Conservation (phyloP, 257 asterid genomes). For the Galeopsis tetrahit region DNA sequence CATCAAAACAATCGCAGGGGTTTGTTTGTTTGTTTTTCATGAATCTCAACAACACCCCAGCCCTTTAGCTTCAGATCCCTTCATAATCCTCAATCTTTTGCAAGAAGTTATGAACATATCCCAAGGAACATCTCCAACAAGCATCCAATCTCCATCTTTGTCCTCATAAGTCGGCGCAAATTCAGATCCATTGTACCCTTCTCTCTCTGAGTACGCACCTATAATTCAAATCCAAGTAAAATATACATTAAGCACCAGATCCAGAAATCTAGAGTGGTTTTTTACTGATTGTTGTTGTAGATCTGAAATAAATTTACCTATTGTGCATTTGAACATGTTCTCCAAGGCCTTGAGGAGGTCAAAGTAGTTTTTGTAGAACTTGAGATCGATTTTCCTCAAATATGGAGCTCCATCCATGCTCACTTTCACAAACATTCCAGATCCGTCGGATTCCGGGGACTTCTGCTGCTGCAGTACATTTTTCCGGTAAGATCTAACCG, state of each 20-base stretch:
- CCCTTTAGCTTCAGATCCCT: slow-evolving; percentile 77
- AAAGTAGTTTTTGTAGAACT: slow-evolving; percentile 44
- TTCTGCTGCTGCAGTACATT: slow-evolving; percentile 34
- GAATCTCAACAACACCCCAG: slow-evolving; percentile 43
- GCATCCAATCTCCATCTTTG: slow-evolving; percentile 69
- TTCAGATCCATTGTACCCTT: slow-evolving; percentile 62
- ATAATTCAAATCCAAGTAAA: background rate
- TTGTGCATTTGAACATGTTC: slow-evolving; percentile 61
- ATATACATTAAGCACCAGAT: background rate
- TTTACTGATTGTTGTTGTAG: background rate
- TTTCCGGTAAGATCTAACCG: slow-evolving; percentile 57
- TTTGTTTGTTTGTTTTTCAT: no score
- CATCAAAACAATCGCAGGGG: background rate
- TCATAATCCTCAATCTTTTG: slow-evolving; percentile 78
- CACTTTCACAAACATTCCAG: slow-evolving; percentile 59
- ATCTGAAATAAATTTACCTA: slow-evolving; percentile 38
- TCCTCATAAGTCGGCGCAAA: slow-evolving; percentile 67
- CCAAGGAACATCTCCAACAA: slow-evolving; percentile 94
- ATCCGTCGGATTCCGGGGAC: slow-evolving; percentile 37
- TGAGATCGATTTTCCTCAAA: slow-evolving; percentile 65
- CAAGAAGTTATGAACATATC: slow-evolving; percentile 82
- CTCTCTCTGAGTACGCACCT: slow-evolving; percentile 67
- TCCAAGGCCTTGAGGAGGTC: slow-evolving; percentile 60
- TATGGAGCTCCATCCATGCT: slow-evolving; percentile 81
- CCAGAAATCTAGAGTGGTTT: background rate